These are phyloP conservation scores for Chytriomyces sp. DNA, from an alignment of 192 early-diverging fungal species.

Conservation along the genomic window DNA sequence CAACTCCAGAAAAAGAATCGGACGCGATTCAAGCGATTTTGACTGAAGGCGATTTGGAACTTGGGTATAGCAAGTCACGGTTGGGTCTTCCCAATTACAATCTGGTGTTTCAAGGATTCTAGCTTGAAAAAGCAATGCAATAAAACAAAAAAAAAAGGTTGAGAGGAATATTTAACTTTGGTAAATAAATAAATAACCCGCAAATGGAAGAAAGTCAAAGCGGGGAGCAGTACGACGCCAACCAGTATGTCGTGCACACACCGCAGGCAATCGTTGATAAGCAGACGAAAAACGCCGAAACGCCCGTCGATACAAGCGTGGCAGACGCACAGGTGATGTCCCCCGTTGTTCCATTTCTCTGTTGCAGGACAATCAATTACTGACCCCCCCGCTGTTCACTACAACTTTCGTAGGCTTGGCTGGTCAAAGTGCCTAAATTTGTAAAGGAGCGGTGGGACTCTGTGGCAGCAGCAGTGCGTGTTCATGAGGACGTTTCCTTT, in stretches of 20 bases:
- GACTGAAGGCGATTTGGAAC: slow-evolving; percentile 13
- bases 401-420: slow-evolving; percentile 61
- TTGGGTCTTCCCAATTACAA: slow-evolving; percentile 33
- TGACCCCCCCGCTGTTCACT: neutral
- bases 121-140: neutral
- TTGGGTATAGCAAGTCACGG: slow-evolving; percentile 7
- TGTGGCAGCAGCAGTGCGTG: slow-evolving; percentile 25
- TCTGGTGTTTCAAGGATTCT: slow-evolving; percentile 32
- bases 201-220: too few relatives aligned
- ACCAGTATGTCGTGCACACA: neutral
- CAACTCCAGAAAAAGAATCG: neutral
- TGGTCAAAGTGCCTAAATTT: slow-evolving; percentile 92
- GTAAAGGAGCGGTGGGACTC: slow-evolving; percentile 81
- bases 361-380: neutral
- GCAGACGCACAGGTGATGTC: neutral
- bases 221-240: neutral
- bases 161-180: neutral
- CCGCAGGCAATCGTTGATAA: neutral
- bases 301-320: neutral
- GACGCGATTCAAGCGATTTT: neutral
- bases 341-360: too few relatives aligned
- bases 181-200: too few relatives aligned
- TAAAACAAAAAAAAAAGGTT: neutral
- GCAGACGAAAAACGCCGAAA: slow-evolving; percentile 16
- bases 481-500: slow-evolving; percentile 39